phyloP scores from a whole-genome alignment of 768 basidiomycete genomes.

The Leccinum fibrillosum region DNA sequence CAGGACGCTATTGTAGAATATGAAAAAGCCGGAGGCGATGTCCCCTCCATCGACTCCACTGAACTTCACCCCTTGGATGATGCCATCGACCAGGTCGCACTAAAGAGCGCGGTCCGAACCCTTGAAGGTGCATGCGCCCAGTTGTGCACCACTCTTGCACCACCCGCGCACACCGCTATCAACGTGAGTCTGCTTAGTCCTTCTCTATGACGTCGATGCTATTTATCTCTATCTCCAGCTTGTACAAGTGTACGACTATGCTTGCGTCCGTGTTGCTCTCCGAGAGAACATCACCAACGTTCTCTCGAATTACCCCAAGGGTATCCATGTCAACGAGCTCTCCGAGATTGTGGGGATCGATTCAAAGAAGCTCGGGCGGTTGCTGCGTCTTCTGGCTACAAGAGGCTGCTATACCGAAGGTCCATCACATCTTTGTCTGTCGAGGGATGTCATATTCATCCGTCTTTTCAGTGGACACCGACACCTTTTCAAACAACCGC shows the following conservation, averaged over 20 bases:
- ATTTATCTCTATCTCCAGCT: conserved; percentile 9
- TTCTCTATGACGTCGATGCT: neutral
- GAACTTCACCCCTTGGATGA: conserved; percentile 35
- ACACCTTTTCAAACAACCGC: conserved; percentile 35
- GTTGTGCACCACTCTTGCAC: conserved; percentile 33
- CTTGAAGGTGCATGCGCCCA: conserved; percentile 37
- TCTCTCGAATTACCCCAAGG: conserved; percentile 26
- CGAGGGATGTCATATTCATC: neutral
- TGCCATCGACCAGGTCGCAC: conserved; percentile 17
- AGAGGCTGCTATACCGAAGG: conserved; percentile 34
- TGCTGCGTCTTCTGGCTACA: conserved; percentile 29
- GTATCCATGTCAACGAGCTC: conserved; percentile 30
- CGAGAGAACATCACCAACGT: conserved; percentile 29
- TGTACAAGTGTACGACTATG: conserved; percentile 27
- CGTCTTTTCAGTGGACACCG: conserved; percentile 20
- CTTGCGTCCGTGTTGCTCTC: conserved; percentile 27
- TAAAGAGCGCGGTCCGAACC: conserved; percentile 26
- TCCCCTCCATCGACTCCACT: conserved; percentile 35
- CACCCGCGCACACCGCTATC: conserved; percentile 30
- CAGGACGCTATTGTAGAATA: conserved; percentile 34
- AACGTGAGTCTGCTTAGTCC: conserved; percentile 24
- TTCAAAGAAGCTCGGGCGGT: conserved; percentile 27
- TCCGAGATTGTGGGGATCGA: conserved; percentile 21
- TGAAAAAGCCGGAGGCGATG: conserved; percentile 20
- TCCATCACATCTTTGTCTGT: conserved; percentile 6